Evolutionary conservation across 805 yeast species (phyloP).

Genomic region (Barnettozyma populi): DNA sequence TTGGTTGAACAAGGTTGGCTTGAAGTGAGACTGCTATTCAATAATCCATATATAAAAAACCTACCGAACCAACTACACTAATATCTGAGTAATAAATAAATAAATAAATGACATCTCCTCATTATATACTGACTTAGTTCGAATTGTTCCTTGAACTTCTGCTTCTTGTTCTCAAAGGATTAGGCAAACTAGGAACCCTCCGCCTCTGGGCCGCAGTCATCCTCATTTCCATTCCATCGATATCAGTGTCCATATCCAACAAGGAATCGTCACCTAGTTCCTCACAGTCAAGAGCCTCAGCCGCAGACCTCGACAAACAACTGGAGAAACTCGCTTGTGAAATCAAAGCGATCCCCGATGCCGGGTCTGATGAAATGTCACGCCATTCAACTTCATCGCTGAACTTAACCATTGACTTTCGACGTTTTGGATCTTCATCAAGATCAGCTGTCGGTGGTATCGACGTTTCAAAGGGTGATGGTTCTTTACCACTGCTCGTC

Average conservation of each 20-base stretch:
- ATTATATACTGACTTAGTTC: slow-evolving; percentile 1
- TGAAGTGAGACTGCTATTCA: not conserved
- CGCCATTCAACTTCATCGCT: slow-evolving; percentile 4
- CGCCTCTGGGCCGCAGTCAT: slow-evolving; percentile 25
- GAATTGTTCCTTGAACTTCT: slow-evolving; percentile 24
- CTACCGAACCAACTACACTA: too few relatives aligned
- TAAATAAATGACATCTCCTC: not conserved
- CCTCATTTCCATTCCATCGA: not conserved
- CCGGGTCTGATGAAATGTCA: not conserved
- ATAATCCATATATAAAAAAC: too few relatives aligned
- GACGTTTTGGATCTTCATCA: slow-evolving; percentile 9
- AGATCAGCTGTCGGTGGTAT: not conserved
- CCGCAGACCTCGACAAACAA: not conserved
- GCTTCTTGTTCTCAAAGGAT: slow-evolving; percentile 26
- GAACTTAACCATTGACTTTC: slow-evolving; percentile 3
- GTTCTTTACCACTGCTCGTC: not conserved
- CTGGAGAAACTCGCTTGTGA: not conserved
- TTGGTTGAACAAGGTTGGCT: slow-evolving; percentile 19
- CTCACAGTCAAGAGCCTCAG: not conserved
- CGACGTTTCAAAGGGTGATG: not conserved
- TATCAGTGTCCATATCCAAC: not conserved
- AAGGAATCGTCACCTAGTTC: not conserved
- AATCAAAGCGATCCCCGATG: not conserved
- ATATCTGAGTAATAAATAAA: not conserved
- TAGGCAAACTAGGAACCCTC: slow-evolving; percentile 22